Evolutionary conservation across 345 rosid genomes (phyloP).

Genomic region (Dimocarpus longan): DNA sequence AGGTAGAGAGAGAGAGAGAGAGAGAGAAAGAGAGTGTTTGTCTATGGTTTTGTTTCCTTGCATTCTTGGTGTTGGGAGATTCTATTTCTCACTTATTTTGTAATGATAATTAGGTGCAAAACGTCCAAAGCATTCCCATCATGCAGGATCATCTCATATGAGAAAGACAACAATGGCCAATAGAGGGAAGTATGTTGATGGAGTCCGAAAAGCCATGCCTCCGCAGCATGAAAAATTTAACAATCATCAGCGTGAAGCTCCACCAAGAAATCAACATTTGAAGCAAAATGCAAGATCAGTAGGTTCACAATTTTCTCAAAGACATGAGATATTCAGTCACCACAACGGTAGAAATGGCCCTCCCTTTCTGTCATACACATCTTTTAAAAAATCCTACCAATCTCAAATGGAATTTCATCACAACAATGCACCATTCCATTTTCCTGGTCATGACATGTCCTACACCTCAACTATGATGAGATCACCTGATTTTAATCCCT

Average conservation of each 20-base stretch:
- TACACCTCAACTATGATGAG: slow-evolving; percentile 35
- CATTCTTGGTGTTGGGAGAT: not conserved
- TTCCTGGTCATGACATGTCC: slow-evolving; percentile 23
- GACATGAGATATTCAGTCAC: slow-evolving; percentile 26
- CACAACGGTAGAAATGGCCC: slow-evolving; percentile 23
- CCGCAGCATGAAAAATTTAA: slow-evolving; percentile 10
- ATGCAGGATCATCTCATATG: slow-evolving; percentile 26
- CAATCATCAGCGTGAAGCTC: slow-evolving; percentile 28
- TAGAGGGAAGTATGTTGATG: slow-evolving; percentile 24
- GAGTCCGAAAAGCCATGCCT: slow-evolving; percentile 21
- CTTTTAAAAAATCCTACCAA: slow-evolving; percentile 17
- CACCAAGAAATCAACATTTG: slow-evolving; percentile 14
- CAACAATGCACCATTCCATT: slow-evolving; percentile 23
- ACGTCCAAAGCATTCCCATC: slow-evolving; percentile 35
- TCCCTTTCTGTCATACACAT: slow-evolving; percentile 20
- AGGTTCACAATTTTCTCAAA: slow-evolving; percentile 28
- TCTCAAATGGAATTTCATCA: slow-evolving; percentile 27
- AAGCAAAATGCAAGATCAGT: slow-evolving; percentile 18
- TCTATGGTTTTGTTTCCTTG: slow-evolving; percentile 4
- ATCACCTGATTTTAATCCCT: slow-evolving; percentile 30
- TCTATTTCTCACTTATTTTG: not conserved
- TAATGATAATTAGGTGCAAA: slow-evolving; percentile 41
- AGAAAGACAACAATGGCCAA: slow-evolving; percentile 31
- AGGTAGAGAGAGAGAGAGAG: too few species aligned
- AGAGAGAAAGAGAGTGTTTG: not conserved